Evolutionary conservation across 345 rosid species (phyloP).

Genomic region (Arabidopsis suecica): DNA sequence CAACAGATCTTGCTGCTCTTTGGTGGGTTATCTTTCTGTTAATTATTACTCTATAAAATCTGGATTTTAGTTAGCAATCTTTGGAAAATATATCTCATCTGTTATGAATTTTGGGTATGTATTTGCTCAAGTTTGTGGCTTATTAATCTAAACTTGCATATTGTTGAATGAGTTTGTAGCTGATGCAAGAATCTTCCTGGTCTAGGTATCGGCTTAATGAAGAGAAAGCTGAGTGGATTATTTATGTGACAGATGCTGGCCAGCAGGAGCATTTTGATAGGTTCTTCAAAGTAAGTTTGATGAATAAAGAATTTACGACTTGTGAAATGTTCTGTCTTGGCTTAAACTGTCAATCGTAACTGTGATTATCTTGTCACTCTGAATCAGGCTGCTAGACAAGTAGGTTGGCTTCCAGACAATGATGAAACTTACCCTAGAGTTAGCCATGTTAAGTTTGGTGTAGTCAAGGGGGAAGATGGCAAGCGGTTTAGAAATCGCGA

Average conservation of each 20-base stretch:
- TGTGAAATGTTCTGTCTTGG: slow-evolving; percentile 6
- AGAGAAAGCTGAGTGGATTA: slow-evolving; percentile 96
- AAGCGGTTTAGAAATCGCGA: slow-evolving; percentile 88
- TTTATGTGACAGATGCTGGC: slow-evolving; percentile 96
- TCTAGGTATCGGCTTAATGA: slow-evolving; percentile 89
- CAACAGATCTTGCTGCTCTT: slow-evolving; percentile 92
- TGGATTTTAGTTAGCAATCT: background rate
- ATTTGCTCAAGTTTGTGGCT: slow-evolving; percentile 13
- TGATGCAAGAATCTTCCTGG: slow-evolving; percentile 20
- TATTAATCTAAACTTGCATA: slow-evolving; percentile 3
- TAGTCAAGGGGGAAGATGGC: slow-evolving; percentile 93
- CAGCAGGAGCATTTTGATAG: slow-evolving; percentile 93
- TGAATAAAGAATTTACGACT: slow-evolving; percentile 3
- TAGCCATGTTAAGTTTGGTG: slow-evolving; percentile 93
- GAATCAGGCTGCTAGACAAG: slow-evolving; percentile 83
- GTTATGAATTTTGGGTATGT: slow-evolving; percentile 2
- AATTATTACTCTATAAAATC: background rate
- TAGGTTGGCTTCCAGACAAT: slow-evolving; percentile 83
- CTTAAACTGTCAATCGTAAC: slow-evolving; percentile 24
- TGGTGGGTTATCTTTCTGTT: slow-evolving; percentile 59
- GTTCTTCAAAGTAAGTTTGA: slow-evolving; percentile 78
- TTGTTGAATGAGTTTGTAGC: slow-evolving; percentile 20
- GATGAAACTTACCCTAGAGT: slow-evolving; percentile 63
- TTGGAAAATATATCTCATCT: slow-evolving; percentile 14
- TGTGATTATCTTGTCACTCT: slow-evolving; percentile 27